Evolutionary conservation across 2,329 filamentous ascomycete genomes (phyloP).

Genomic region (Magnaporthiopsis incrustans): DNA sequence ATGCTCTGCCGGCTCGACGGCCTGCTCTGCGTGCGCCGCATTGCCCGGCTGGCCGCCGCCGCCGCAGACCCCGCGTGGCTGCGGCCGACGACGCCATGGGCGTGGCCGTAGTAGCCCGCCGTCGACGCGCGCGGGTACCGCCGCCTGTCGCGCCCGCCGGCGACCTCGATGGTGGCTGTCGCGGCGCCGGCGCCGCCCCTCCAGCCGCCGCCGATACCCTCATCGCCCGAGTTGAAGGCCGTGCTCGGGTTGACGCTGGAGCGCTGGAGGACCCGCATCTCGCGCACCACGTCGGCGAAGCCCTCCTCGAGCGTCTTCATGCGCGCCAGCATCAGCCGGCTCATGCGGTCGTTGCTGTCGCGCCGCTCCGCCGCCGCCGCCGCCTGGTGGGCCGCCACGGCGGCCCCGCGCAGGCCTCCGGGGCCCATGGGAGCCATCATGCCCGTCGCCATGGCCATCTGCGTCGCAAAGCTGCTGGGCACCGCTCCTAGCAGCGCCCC

Average conservation of each 20-base stretch:
- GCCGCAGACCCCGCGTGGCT: background rate
- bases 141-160: slow-evolving; percentile 19
- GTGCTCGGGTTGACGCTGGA: slow-evolving; percentile 36
- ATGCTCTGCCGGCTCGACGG: slow-evolving; percentile 32
- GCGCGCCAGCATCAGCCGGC: slow-evolving; percentile 71
- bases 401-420: slow-evolving; percentile 21
- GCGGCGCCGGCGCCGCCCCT: slow-evolving; percentile 11
- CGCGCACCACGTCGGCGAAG: slow-evolving; percentile 76
- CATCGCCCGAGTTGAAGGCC: slow-evolving; percentile 43
- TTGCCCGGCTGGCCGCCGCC: background rate
- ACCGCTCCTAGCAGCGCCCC: slow-evolving; percentile 52
- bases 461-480: slow-evolving; percentile 71
- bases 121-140: slow-evolving; percentile 10
- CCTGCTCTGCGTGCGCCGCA: slow-evolving; percentile 3
- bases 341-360: slow-evolving; percentile 55
- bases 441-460: slow-evolving; percentile 67
- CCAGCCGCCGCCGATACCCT: slow-evolving; percentile 19
- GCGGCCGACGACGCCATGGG: slow-evolving; percentile 18
- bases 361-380: slow-evolving; percentile 29
- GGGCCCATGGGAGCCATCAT: slow-evolving; percentile 43
- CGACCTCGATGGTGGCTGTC: slow-evolving; percentile 25
- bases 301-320: slow-evolving; percentile 94
- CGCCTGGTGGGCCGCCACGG: slow-evolving; percentile 17
- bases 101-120: slow-evolving; percentile 12
- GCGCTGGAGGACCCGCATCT: slow-evolving; percentile 58